These are phyloP conservation scores for Conticribra guillardii DNA, from an alignment of 108 stramenopile species.

Conservation along the genomic window DNA sequence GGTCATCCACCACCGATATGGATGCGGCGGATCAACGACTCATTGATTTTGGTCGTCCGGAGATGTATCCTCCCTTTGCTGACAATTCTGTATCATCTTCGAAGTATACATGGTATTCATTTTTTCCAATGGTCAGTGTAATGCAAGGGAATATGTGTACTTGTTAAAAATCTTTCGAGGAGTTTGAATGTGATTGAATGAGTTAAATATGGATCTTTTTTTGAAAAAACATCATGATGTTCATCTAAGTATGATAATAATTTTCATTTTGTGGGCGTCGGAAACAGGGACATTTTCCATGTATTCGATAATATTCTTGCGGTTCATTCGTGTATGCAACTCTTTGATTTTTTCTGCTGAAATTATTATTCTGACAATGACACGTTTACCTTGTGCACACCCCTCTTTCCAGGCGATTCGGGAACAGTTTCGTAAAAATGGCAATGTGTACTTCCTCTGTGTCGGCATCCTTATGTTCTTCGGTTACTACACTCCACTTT, in stretches of 20 bases:
- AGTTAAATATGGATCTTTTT: no score
- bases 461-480: conserved; percentile 93
- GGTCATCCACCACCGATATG: neutral
- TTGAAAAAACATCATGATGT: no score
- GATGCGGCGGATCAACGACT: conserved; percentile 25
- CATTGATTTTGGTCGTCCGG: conserved; percentile 42
- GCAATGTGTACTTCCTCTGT: conserved; percentile 96
- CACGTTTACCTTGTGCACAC: neutral
- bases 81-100: conserved; percentile 57
- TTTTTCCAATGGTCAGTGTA: conserved; percentile 80
- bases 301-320: no score
- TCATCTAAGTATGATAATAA: no score
- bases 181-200: neutral
- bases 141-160: neutral
- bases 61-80: conserved; percentile 42
- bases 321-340: no score
- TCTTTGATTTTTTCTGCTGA: conserved; percentile 1
- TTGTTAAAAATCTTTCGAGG: neutral
- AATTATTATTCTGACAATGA: conserved; percentile 4
- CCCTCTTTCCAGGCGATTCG: conserved; percentile 61
- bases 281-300: no score
- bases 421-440: conserved; percentile 87
- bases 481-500: conserved; percentile 84
- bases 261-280: no score
- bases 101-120: conserved; percentile 70